A percentile compares a stretch with the other conserved stretches of the same genome.
phyloP scores from a whole-genome alignment of 2,329 filamentous ascomycete genomes.

The Albophoma yamanashiensis region DNA sequence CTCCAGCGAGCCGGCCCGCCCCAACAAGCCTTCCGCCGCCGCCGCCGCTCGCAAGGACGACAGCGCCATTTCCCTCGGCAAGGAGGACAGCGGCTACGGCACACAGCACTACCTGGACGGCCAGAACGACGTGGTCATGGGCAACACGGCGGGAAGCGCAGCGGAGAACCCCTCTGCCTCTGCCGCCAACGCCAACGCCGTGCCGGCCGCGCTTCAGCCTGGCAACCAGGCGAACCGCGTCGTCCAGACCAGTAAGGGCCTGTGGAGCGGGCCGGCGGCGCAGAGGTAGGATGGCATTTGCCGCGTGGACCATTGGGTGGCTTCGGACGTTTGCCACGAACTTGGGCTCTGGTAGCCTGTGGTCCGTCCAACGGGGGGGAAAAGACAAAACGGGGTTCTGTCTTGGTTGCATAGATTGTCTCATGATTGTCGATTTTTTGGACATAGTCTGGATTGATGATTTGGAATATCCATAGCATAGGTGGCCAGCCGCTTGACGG shows the following conservation, averaged over 20 bases:
- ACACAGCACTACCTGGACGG: conserved; percentile 30
- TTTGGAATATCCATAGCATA: background rate
- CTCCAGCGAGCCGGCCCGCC: conserved; percentile 37
- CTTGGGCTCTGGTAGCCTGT: background rate
- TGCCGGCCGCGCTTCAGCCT: conserved; percentile 43
- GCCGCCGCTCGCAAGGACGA: conserved; percentile 27
- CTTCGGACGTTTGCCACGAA: background rate
- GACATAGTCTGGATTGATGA: background rate
- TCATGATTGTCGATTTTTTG: background rate
- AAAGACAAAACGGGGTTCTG: background rate
- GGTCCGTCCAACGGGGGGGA: background rate
- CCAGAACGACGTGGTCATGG: conserved; percentile 36
- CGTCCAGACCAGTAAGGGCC: conserved; percentile 52
- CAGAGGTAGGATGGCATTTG: conserved; percentile 10
- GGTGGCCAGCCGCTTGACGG: background rate
- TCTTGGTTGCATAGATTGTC: background rate
- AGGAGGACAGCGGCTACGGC: conserved; percentile 38
- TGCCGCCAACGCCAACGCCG: conserved; percentile 2
- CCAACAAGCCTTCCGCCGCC: conserved; percentile 8
- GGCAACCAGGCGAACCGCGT: conserved; percentile 45
- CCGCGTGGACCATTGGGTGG: background rate
- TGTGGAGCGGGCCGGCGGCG: conserved; percentile 38
- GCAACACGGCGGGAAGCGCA: conserved; percentile 23
- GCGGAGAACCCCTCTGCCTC: background rate
- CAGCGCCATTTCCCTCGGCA: conserved; percentile 29